phyloP scores from a whole-genome alignment of 306 rosid genomes.

The Trichosanthes cucumerina region DNA sequence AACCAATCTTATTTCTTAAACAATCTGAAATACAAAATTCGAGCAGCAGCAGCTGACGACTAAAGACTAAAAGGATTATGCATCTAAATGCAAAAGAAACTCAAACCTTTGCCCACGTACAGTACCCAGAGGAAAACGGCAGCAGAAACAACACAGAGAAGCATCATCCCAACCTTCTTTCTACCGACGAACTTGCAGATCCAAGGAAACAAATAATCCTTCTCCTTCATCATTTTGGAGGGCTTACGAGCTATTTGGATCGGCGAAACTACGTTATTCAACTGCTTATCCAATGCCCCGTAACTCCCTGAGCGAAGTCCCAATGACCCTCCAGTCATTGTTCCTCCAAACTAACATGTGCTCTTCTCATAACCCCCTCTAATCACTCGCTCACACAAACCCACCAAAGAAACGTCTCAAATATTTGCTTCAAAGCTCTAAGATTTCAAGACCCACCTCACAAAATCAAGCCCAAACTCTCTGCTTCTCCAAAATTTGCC shows the following conservation, averaged over 20 bases:
- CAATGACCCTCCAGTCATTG: constrained; percentile 82
- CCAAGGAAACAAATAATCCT: constrained; percentile 62
- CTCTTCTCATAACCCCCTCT: constrained; percentile 38
- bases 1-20: background rate
- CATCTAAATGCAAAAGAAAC: background rate
- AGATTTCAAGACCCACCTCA: constrained; percentile 21
- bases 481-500: constrained; percentile 14
- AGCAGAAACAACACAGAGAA: constrained; percentile 65
- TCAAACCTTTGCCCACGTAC: constrained; percentile 72
- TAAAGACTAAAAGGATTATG: background rate
- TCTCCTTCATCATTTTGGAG: constrained; percentile 74
- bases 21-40: background rate
- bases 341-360: constrained; percentile 29
- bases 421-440: background rate
- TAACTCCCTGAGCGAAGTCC: constrained; percentile 77
- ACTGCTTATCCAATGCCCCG: constrained; percentile 79
- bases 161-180: constrained; percentile 83
- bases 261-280: constrained; percentile 43
- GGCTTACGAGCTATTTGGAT: constrained; percentile 62
- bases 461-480: constrained; percentile 19
- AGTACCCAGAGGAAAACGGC: constrained; percentile 75
- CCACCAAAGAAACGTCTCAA: background rate
- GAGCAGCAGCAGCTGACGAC: background rate
- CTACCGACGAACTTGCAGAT: constrained; percentile 77
- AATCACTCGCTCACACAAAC: constrained; percentile 18